Conservation (phyloP, 345 rosid genomes). For the Eucalyptus camaldulensis region DNA sequence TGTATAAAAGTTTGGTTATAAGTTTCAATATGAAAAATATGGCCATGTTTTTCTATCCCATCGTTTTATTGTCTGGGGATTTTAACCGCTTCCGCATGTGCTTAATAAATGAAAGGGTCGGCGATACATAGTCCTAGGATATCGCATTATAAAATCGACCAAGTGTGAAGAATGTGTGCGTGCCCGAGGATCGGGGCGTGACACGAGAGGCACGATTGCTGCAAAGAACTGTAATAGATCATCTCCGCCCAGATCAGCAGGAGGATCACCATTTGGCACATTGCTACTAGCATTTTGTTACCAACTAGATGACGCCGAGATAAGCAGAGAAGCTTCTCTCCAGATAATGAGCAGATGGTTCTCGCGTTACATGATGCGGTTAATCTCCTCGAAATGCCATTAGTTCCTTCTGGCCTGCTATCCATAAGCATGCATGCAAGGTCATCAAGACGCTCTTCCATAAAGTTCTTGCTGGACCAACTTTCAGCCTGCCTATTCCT, state of each 20-base stretch:
- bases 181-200: too few species aligned
- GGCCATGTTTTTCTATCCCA: too few species aligned
- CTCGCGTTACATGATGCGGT: background rate
- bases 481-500: background rate
- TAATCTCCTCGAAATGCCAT: background rate
- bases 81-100: too few species aligned
- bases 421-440: background rate
- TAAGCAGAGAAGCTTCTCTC: background rate
- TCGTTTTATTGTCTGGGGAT: too few species aligned
- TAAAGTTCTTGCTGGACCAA: background rate
- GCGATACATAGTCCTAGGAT: too few species aligned
- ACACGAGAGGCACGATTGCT: background rate
- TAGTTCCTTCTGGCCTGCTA: background rate
- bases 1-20: too few species aligned
- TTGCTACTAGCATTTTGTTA: background rate
- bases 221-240: background rate
- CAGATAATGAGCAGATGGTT: background rate
- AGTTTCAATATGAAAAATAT: too few species aligned
- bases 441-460: background rate
- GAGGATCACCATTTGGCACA: background rate
- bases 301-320: background rate
- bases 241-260: background rate
- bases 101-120: too few species aligned
- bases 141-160: too few species aligned
- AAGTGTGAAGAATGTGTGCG: too few species aligned